Evolutionary conservation across 129 eudicot genomes (phyloP).

Genomic region (Ambrosia artemisiifolia): DNA sequence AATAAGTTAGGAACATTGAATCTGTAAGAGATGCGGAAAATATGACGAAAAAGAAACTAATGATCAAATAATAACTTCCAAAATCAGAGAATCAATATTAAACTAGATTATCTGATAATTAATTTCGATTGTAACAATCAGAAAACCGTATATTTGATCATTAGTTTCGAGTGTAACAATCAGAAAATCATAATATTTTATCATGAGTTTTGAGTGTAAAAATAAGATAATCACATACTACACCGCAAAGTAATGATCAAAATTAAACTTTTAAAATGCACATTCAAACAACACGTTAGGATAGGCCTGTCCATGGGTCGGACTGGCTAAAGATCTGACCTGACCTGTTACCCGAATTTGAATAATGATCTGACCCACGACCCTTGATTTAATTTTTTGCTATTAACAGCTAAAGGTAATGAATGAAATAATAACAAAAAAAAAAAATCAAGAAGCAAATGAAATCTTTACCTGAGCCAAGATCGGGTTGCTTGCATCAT

Average conservation of each 20-base stretch:
- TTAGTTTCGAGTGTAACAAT: too few species aligned
- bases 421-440: not conserved
- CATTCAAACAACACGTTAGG: not conserved
- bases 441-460: not conserved
- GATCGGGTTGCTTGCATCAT: slow-evolving; percentile 97
- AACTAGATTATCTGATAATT: too few species aligned
- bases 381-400: too few species aligned
- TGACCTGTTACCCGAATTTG: too few species aligned
- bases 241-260: too few species aligned
- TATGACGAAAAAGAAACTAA: not conserved
- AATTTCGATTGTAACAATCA: too few species aligned
- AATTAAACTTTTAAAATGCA: not conserved
- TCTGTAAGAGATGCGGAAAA: not conserved
- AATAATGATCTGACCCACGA: too few species aligned
- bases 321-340: not conserved
- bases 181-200: too few species aligned
- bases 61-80: not conserved
- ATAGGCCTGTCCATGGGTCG: not conserved
- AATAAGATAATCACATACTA: too few species aligned
- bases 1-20: not conserved
- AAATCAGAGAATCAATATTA: too few species aligned
- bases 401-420: not conserved
- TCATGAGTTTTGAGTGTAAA: too few species aligned
- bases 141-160: too few species aligned
- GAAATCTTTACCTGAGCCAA: slow-evolving; percentile 72